Conservation (phyloP, 352 stramenopile genomes). For the Thalassiosira ordinaria region DNA sequence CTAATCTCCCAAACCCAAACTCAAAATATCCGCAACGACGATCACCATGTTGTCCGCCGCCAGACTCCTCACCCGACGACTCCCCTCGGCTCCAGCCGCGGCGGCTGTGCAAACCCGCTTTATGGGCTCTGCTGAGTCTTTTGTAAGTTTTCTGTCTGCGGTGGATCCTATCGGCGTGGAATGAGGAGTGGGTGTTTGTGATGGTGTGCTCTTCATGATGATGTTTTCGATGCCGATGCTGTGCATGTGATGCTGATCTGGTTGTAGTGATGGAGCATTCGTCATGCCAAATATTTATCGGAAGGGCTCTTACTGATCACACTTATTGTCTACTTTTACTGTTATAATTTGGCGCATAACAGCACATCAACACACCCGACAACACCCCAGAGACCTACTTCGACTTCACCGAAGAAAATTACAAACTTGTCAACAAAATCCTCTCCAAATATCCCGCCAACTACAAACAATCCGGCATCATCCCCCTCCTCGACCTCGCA, state of each 20-base stretch:
- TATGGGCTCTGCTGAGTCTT: conserved; percentile 67
- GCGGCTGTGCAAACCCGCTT: conserved; percentile 31
- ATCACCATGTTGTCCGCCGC: conserved; percentile 38
- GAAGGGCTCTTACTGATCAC: no score
- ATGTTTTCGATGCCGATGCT: no score
- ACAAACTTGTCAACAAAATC: conserved; percentile 92
- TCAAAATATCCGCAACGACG: background rate
- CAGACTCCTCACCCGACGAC: conserved; percentile 36
- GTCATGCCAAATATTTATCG: no score
- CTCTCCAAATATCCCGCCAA: conserved; percentile 98
- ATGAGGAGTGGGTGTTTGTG: background rate
- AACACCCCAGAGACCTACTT: conserved; percentile 96
- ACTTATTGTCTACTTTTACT: no score
- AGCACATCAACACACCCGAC: conserved; percentile 96
- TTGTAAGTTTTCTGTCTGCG: conserved; percentile 62
- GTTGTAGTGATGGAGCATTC: no score
- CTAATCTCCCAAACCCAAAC: no score
- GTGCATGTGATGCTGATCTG: no score
- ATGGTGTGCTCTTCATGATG: no score
- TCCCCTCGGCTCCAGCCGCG: conserved; percentile 16
- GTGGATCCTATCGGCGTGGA: background rate
- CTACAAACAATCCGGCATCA: conserved; percentile 98
- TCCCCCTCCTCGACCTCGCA: conserved; percentile 95
- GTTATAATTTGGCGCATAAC: no score
- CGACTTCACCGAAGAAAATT: conserved; percentile 98